Conservation (phyloP, 371 early-diverging fungal genomes). For the Capillidium heterosporum region DNA sequence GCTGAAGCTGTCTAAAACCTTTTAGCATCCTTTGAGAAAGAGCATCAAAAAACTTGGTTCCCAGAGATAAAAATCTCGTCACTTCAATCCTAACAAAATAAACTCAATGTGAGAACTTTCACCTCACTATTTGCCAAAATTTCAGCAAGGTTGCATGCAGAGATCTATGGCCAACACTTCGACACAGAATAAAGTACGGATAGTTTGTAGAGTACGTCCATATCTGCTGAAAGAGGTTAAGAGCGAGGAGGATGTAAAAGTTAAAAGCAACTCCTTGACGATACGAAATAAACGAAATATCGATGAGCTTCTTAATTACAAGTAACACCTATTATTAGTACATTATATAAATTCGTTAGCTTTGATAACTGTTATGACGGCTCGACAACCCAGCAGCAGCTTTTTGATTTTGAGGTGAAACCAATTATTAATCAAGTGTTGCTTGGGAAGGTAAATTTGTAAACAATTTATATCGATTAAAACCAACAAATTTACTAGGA, state of each 20-base stretch:
- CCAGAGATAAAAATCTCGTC: too few relatives aligned
- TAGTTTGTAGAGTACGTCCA: constrained; percentile 32
- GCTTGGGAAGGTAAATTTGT: constrained; percentile 18
- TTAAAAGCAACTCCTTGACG: constrained; percentile 12
- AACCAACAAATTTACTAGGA: constrained; percentile 10
- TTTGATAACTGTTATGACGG: constrained; percentile 31
- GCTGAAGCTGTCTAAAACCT: too few relatives aligned
- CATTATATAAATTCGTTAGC: constrained; percentile 4
- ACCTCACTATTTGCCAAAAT: too few relatives aligned
- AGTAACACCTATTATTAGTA: constrained; percentile 8
- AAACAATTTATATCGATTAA: not conserved
- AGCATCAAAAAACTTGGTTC: too few relatives aligned
- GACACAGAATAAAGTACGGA: constrained; percentile 13
- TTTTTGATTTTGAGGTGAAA: constrained; percentile 26
- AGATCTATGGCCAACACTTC: too few relatives aligned
- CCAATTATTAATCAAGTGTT: constrained; percentile 29
- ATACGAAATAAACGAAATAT: constrained; percentile 19
- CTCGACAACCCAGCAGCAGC: constrained; percentile 15
- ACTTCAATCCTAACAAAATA: too few relatives aligned
- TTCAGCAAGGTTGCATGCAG: too few relatives aligned
- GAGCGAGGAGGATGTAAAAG: constrained; percentile 16
- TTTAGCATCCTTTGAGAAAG: too few relatives aligned
- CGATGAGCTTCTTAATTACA: constrained; percentile 14
- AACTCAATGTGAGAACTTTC: too few relatives aligned
- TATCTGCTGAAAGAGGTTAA: constrained; percentile 20